These are phyloP conservation scores for Helotiales sp. DNA, from an alignment of 2,329 filamentous ascomycete genomes.

Conservation along the genomic window DNA sequence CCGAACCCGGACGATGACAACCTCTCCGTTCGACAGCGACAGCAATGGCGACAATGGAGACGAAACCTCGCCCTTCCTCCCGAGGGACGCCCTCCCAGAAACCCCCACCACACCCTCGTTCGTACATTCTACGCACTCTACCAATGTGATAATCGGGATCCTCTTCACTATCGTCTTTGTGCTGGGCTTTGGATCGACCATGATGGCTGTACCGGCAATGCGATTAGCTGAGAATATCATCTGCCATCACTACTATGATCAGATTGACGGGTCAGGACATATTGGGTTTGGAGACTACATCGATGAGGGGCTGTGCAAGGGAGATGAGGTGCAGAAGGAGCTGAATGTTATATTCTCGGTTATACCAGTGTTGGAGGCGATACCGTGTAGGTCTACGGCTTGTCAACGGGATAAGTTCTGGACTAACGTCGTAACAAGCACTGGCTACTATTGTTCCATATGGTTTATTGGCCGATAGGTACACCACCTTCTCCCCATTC, in stretches of 20 bases:
- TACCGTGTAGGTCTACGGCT: slow-evolving; percentile 37
- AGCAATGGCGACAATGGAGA: slow-evolving; percentile 12
- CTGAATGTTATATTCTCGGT: slow-evolving; percentile 41
- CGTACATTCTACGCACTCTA: slow-evolving; percentile 30
- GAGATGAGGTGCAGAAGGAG: slow-evolving; percentile 44
- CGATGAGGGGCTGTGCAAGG: slow-evolving; percentile 47
- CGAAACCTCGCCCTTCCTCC: slow-evolving; percentile 15
- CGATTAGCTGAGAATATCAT: slow-evolving; percentile 48
- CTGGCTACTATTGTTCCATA: slow-evolving; percentile 46
- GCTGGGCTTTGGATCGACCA: slow-evolving; percentile 37
- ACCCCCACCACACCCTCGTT: slow-evolving; percentile 11
- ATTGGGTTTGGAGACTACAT: slow-evolving; percentile 39
- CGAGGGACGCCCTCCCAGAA: slow-evolving; percentile 12
- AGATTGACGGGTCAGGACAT: slow-evolving; percentile 30
- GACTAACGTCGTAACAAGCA: slow-evolving; percentile 25
- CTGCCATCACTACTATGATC: slow-evolving; percentile 47
- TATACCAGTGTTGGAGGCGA: slow-evolving; percentile 36
- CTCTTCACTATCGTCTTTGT: slow-evolving; percentile 43
- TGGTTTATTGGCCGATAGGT: slow-evolving; percentile 47
- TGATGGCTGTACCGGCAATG: slow-evolving; percentile 44
- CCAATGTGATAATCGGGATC: slow-evolving; percentile 43
- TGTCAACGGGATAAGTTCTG: neutral
- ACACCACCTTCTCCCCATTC: slow-evolving; percentile 10
- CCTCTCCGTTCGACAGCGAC: neutral
- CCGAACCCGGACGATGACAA: neutral